A percentile compares a stretch with the other conserved stretches of the same genome.
Conservation (phyloP, 2,329 filamentous ascomycete genomes). For the Fusarium globosum region DNA sequence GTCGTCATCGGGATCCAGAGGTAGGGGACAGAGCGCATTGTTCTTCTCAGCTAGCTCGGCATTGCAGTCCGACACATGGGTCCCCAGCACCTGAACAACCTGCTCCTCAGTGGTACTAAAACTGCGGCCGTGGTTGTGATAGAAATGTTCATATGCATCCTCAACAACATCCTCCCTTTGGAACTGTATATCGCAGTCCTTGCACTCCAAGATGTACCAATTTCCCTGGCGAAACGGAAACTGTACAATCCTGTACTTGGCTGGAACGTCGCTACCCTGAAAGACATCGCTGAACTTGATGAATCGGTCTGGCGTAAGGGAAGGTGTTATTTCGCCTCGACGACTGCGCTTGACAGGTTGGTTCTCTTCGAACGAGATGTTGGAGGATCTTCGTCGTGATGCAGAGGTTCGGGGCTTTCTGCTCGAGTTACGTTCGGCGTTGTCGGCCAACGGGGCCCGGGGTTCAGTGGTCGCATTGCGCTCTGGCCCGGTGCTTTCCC, state of each 20-base stretch:
- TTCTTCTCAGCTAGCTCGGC: background rate
- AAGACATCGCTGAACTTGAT: background rate
- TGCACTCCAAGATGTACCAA: slow-evolving; percentile 3
- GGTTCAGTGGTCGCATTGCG: background rate
- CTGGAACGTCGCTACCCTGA: background rate
- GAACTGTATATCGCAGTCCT: background rate
- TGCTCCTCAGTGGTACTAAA: background rate
- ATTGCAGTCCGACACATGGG: background rate
- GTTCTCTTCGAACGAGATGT: background rate
- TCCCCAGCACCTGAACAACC: background rate
- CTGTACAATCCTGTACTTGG: background rate
- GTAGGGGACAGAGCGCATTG: background rate
- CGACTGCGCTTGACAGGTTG: background rate
- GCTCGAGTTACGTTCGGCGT: background rate
- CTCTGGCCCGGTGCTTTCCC: background rate
- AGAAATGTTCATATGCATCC: background rate
- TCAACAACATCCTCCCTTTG: background rate
- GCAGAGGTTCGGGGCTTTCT: background rate
- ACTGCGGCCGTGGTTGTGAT: background rate
- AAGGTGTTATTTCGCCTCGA: background rate
- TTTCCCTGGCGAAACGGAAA: background rate
- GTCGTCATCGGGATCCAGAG: background rate
- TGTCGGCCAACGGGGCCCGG: too few relatives aligned
- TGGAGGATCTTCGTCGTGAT: background rate
- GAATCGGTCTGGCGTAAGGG: background rate